Conservation (phyloP, 176 grass and related monocot genomes). For the Raddia distichophylla region DNA sequence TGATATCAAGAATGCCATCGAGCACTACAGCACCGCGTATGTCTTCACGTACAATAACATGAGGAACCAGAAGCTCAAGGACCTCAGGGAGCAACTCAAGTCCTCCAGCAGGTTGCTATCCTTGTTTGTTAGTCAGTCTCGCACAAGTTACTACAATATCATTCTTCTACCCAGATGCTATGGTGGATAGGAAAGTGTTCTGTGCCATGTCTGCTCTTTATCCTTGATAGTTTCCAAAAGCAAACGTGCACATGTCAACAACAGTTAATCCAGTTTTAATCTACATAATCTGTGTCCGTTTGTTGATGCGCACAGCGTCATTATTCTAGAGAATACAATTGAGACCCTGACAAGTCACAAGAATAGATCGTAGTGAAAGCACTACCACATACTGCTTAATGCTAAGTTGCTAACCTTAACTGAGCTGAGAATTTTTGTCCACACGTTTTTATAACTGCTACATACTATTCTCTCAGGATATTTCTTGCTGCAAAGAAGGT, state of each 20-base stretch:
- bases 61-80: conserved; percentile 94
- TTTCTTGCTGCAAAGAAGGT: conserved; percentile 98
- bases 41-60: conserved; percentile 93
- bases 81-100: conserved; percentile 80
- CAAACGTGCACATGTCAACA: background rate
- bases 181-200: background rate
- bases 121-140: background rate
- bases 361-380: background rate
- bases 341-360: background rate
- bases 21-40: conserved; percentile 55
- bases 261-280: background rate
- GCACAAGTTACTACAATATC: background rate
- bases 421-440: background rate
- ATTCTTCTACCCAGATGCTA: background rate
- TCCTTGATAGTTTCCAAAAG: background rate
- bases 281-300: background rate
- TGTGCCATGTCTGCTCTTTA: background rate
- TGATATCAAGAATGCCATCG: conserved; percentile 66
- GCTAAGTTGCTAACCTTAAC: background rate
- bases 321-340: background rate
- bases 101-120: conserved; percentile 64
- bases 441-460: conserved; percentile 2
- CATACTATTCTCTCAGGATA: conserved; percentile 52
- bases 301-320: background rate
- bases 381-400: background rate